Evolutionary conservation across 1,139 yeast species (phyloP).

Genomic region (Geotrichum carabidarum): DNA sequence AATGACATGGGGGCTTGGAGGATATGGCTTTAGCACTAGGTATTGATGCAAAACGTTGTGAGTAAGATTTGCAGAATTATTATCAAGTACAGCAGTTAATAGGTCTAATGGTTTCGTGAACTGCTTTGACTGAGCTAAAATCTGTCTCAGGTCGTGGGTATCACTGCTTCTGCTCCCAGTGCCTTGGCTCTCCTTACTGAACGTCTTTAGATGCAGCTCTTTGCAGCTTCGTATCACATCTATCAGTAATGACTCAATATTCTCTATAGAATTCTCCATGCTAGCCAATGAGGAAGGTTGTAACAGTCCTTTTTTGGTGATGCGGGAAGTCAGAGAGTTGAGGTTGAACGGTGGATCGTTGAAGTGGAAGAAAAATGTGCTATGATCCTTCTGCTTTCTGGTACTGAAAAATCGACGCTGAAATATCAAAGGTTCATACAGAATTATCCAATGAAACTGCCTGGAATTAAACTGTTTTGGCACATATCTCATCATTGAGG

Average conservation of each 20-base stretch:
- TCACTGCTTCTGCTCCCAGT: slow-evolving; percentile 3
- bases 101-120: slow-evolving; percentile 12
- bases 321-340: slow-evolving; percentile 10
- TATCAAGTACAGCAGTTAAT: slow-evolving; percentile 4
- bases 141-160: slow-evolving; percentile 9
- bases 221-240: slow-evolving; percentile 18
- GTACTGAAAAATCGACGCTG: no score
- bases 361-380: slow-evolving; percentile 11
- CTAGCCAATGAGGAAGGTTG: neutral
- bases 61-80: neutral
- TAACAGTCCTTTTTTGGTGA: slow-evolving; percentile 13
- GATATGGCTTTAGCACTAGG: slow-evolving; percentile 13
- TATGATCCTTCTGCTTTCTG: no score
- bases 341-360: slow-evolving; percentile 19
- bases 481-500: no score
- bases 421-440: no score
- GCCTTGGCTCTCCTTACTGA: neutral
- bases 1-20: slow-evolving; percentile 8
- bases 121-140: slow-evolving; percentile 2
- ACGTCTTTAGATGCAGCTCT: neutral
- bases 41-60: slow-evolving; percentile 1
- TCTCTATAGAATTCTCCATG: neutral
- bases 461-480: no score
- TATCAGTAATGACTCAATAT: slow-evolving; percentile 4
- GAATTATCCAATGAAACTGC: no score